These are phyloP conservation scores for Sequoiadendron giganteum DNA, from an alignment of 75 land plant genomes.

Conservation along the genomic window DNA sequence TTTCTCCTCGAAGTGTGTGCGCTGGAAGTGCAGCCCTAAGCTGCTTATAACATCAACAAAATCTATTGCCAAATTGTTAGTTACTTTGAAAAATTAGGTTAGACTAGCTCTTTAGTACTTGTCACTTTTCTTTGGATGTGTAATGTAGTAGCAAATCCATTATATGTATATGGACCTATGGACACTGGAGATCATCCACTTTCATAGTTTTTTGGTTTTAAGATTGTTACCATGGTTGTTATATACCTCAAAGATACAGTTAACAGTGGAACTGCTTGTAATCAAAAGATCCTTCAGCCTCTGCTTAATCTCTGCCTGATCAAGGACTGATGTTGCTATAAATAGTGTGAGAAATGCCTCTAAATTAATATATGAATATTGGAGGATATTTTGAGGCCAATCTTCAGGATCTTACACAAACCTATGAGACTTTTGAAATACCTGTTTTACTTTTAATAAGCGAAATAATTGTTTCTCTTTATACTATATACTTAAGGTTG, in stretches of 20 bases:
- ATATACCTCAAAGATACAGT: not conserved
- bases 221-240: not conserved
- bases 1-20: no score
- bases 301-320: not conserved
- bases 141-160: no score
- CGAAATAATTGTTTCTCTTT: not conserved
- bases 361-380: not conserved
- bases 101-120: no score
- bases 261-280: not conserved
- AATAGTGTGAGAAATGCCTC: not conserved
- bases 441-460: not conserved
- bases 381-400: not conserved
- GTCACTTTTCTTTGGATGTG: no score
- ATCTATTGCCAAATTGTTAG: no score
- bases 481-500: not conserved
- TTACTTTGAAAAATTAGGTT: no score
- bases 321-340: not conserved
- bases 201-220: not conserved
- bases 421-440: not conserved
- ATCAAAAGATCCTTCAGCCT: not conserved
- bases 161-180: no score
- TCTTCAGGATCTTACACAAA: not conserved
- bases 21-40: no score
- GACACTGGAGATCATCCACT: no score
- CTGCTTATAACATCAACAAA: no score